Evolutionary conservation across 2,329 filamentous ascomycete species (phyloP), one percentile per base, ranked within the genome.

Genomic region (Lecanicillium sp.): DNA sequence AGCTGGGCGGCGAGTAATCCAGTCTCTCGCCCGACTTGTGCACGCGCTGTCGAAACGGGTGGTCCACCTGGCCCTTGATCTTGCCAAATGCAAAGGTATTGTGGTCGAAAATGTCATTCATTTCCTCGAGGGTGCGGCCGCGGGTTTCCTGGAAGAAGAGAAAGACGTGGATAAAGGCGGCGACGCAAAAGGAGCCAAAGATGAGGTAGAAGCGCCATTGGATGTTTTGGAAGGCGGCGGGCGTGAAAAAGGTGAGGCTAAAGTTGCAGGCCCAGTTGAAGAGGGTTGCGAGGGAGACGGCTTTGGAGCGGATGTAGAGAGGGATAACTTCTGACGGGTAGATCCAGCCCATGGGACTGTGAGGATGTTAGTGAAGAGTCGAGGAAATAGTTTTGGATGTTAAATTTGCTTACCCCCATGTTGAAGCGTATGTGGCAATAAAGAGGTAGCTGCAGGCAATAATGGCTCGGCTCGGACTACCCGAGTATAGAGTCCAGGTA

Each of bases 391-490:
- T n/a, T n/a, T n/a, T n/a, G 20, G 9, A 28, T 22, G 14, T 28
- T n/a, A 17, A 28, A 9, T 7, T 9, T 25, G 15, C 34, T 36
- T 29, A 36, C 34, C 54, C 64, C 63, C 62, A 65, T 4, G 62
- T 66, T 1, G 60, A 51, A 1, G 57, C 56, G 43, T 58, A 61
- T 0, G 57, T 56, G 2, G 73, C 71, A 7, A 79, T 72, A 42
- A 79, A 74, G 27, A 74, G 70, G 48, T 80, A 83, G 0, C 75
- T 80, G 47, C 70, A 76, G 2, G 76, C 72, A 41, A 83, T 47
- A 5, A 88, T 71, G 13, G 69, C 81, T 35, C 75, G 75, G 7
- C 78, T 78, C 1, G 73, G 67, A 1, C 68, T 53, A 3, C 47
- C 44, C 6, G 36, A 22, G 15, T 40, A 29, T 8, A 46, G 37